Evolutionary conservation across 2,329 filamentous ascomycete genomes (phyloP).

Genomic region (Aspergillus texensis): DNA sequence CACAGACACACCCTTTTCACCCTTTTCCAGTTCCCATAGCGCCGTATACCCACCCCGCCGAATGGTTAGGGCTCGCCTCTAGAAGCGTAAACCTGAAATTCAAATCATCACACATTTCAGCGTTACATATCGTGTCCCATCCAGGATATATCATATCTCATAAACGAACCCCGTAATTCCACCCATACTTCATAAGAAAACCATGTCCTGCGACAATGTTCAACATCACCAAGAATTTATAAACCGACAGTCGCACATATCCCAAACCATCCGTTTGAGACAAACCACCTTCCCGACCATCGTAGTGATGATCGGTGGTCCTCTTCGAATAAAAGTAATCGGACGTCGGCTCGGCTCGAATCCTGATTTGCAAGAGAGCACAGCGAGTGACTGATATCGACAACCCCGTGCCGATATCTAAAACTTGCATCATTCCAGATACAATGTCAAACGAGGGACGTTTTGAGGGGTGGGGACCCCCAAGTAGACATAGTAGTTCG

Average conservation of each 20-base stretch:
- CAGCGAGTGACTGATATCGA: not conserved
- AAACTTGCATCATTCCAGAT: conserved; percentile 1
- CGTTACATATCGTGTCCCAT: not conserved
- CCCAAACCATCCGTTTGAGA: not conserved
- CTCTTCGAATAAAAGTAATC: not conserved
- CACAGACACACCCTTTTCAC: not conserved
- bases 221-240: not conserved
- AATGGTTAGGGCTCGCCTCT: not conserved
- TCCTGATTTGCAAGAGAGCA: not conserved
- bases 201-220: not conserved
- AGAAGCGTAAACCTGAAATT: not conserved
- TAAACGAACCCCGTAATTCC: not conserved
- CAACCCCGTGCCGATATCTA: not conserved
- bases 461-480: not conserved
- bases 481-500: not conserved
- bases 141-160: not conserved
- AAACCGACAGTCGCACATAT: not conserved
- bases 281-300: not conserved
- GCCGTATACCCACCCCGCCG: not conserved
- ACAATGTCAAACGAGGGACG: not conserved
- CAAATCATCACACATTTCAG: not conserved
- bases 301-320: too few species aligned
- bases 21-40: not conserved
- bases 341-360: not conserved
- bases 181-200: not conserved